A percentile compares a stretch with the other conserved stretches of the same genome.
These are phyloP conservation scores for Magnusiomyces sp. DNA, from an alignment of 1,139 yeast genomes.

Conservation along the genomic window DNA sequence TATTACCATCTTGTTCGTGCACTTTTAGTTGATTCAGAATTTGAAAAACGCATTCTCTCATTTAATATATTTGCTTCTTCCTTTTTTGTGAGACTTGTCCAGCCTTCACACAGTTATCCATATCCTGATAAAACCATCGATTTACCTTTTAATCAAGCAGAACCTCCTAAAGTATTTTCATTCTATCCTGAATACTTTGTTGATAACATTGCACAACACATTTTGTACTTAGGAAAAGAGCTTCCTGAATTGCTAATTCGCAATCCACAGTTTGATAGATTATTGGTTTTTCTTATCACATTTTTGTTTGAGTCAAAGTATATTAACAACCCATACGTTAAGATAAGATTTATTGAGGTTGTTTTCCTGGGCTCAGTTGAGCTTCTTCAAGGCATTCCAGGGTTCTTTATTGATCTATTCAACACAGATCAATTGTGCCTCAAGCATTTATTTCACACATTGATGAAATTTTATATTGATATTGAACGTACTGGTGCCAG, in stretches of 20 bases:
- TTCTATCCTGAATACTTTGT: slow-evolving; percentile 79
- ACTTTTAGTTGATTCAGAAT: slow-evolving; percentile 44
- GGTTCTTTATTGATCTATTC: slow-evolving; percentile 63
- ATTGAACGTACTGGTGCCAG: slow-evolving; percentile 95
- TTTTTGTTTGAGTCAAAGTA: slow-evolving; percentile 78
- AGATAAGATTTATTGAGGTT: slow-evolving; percentile 73
- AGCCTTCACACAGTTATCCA: slow-evolving; percentile 63
- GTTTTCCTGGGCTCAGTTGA: slow-evolving; percentile 63
- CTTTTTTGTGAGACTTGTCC: slow-evolving; percentile 63
- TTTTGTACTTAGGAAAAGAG: slow-evolving; percentile 47
- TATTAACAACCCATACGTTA: slow-evolving; percentile 88
- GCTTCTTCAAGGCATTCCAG: slow-evolving; percentile 41
- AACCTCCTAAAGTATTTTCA: slow-evolving; percentile 56
- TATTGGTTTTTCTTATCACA: slow-evolving; percentile 65
- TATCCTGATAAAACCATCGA: slow-evolving; percentile 32
- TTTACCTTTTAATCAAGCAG: slow-evolving; percentile 53
- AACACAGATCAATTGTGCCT: slow-evolving; percentile 54
- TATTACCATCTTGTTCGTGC: slow-evolving; percentile 43
- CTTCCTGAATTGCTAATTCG: slow-evolving; percentile 30
- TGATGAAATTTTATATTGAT: slow-evolving; percentile 85
- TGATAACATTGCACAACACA: slow-evolving; percentile 60
- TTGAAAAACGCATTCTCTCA: slow-evolving; percentile 64
- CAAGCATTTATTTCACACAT: slow-evolving; percentile 65
- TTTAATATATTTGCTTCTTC: slow-evolving; percentile 68
- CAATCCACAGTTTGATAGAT: slow-evolving; percentile 19